Conservation (phyloP, 2,329 filamentous ascomycete species). For the Exophiala calicioides region DNA sequence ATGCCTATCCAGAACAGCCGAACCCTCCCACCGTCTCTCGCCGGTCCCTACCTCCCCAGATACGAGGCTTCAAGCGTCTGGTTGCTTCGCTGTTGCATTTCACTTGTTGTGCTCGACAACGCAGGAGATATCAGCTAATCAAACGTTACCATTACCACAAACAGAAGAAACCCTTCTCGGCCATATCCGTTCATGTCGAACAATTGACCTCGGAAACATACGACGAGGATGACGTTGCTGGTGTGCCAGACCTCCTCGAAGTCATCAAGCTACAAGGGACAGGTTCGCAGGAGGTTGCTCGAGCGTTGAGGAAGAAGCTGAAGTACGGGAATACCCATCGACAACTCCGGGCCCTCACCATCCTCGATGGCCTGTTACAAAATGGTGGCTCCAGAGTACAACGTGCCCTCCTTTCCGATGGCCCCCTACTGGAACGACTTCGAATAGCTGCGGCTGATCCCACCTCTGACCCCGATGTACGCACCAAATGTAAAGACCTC, state of each 20-base stretch:
- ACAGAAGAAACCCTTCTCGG: slow-evolving; percentile 82
- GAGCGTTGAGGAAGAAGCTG: slow-evolving; percentile 94
- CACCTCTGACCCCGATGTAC: slow-evolving; percentile 81
- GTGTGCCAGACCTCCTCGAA: slow-evolving; percentile 91
- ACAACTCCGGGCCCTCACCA: slow-evolving; percentile 81
- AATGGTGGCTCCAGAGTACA: slow-evolving; percentile 90
- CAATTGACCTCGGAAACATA: slow-evolving; percentile 85
- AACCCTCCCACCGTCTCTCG: slow-evolving; percentile 16
- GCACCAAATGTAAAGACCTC: slow-evolving; percentile 80
- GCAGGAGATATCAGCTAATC: slow-evolving; percentile 31
- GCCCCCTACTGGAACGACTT: slow-evolving; percentile 86
- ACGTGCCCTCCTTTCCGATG: slow-evolving; percentile 76
- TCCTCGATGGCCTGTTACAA: slow-evolving; percentile 90
- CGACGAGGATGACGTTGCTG: slow-evolving; percentile 86
- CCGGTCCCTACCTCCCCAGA: slow-evolving; percentile 12
- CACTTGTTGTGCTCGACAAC: slow-evolving; percentile 29
- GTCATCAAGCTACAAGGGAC: slow-evolving; percentile 85
- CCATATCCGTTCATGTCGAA: slow-evolving; percentile 90
- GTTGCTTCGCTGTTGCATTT: slow-evolving; percentile 27
- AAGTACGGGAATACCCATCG: slow-evolving; percentile 96
- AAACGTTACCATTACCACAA: slow-evolving; percentile 32
- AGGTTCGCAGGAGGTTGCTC: slow-evolving; percentile 83
- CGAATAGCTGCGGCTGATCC: slow-evolving; percentile 83
- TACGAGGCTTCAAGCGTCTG: slow-evolving; percentile 25
- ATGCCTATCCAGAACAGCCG: slow-evolving; percentile 24